These are phyloP conservation scores for Ananas comosus DNA, from an alignment of 176 grass and related monocot genomes.

Conservation along the genomic window DNA sequence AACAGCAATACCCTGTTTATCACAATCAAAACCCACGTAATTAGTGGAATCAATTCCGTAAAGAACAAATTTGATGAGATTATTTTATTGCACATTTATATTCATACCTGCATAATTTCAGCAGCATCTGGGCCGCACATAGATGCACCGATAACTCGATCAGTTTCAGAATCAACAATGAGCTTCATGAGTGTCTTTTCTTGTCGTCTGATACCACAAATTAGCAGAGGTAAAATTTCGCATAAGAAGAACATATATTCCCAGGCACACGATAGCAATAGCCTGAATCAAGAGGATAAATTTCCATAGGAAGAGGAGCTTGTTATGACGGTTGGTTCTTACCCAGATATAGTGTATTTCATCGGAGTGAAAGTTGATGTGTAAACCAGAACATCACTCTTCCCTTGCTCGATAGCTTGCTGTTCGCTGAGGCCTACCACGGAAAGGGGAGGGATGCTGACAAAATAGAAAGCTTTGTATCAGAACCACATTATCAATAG, in stretches of 20 bases:
- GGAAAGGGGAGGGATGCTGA: slow-evolving; percentile 81
- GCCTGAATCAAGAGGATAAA: too few relatives aligned
- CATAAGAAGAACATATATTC: not conserved
- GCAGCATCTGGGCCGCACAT: slow-evolving; percentile 88
- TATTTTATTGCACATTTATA: not conserved
- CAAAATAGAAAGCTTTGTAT: slow-evolving; percentile 6
- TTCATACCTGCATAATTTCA: slow-evolving; percentile 73
- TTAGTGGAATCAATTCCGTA: not conserved
- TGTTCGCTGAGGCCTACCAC: slow-evolving; percentile 86
- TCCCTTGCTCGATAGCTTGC: slow-evolving; percentile 56
- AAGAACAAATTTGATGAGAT: not conserved
- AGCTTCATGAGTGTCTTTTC: slow-evolving; percentile 83
- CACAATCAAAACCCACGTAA: not conserved
- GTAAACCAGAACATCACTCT: slow-evolving; percentile 66
- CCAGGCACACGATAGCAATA: not conserved
- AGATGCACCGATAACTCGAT: slow-evolving; percentile 69
- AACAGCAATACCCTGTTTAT: slow-evolving; percentile 68
- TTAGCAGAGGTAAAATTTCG: slow-evolving; percentile 4
- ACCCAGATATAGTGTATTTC: slow-evolving; percentile 98
- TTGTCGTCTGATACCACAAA: slow-evolving; percentile 35
- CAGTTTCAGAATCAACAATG: slow-evolving; percentile 61
- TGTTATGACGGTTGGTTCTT: slow-evolving; percentile 5
- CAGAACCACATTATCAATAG: slow-evolving; percentile 2
- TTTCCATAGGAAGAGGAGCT: not conserved
- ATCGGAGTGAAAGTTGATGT: slow-evolving; percentile 86